Evolutionary conservation across 306 rosid genomes (phyloP), one percentile per base, ranked within the genome.

Genomic region (Chamaecrista fasciculata): DNA sequence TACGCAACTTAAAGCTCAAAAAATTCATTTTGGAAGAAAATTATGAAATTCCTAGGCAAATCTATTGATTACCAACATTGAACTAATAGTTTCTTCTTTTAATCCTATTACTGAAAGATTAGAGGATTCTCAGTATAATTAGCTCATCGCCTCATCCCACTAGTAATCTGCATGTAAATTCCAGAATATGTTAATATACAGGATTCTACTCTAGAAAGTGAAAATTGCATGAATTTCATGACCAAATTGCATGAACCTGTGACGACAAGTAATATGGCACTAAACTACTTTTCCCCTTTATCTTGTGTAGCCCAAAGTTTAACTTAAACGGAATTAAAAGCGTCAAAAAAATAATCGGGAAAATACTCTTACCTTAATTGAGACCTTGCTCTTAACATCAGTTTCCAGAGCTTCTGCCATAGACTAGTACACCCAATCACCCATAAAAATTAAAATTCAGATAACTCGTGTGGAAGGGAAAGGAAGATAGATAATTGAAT

Each of bases 381-480:
- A 37, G 72, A 93, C 96, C 82, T 93, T 93, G 86, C 89, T 90
- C 84, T 88, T 90, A 71, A 93, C 98, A 71, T 90, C 91, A 12
- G 81, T 74, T 77, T 93, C 97, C 70, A 90, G 79, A 80, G 98
- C 98, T 67, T 90, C 97, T 53, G 97, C 85, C 97, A 90, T 88
- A 21, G 98, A 93, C 96, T 93, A 69, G 8, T 51, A 66, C 62
- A 15, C 69, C 60, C 24, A 58, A 69, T n/a, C n/a, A 81, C 55
- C 67, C 8, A 1, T 3, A 40, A 21, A 21, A 29, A 6, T 64
- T 5, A 46, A 51, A 65, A 4, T 18, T 14, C 16, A 26, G 12
- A 68, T 53, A 31, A 15, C 49, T 19, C 10, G 12, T 29, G 8
- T 11, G 25, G 7, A 16, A 23, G 23, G 23, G 9, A 21, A 11